Evolutionary conservation across 164 flowering plant genomes (phyloP).

Genomic region (Nymphaea colorata): DNA sequence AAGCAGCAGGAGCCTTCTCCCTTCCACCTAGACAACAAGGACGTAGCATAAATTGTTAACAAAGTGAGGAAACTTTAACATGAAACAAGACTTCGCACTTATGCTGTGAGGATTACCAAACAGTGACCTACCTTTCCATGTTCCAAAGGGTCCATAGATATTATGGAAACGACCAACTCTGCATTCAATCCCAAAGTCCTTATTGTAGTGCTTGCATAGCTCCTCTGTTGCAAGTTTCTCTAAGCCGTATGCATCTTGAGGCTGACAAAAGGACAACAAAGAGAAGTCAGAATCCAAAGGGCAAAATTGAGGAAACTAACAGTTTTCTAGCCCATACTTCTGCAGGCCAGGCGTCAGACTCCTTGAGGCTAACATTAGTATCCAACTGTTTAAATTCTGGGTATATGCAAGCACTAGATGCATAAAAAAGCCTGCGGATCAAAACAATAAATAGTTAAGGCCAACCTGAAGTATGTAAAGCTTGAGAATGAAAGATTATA

Average conservation of each 20-base stretch:
- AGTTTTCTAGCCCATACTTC: conserved; percentile 40
- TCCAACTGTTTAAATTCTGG: conserved; percentile 99
- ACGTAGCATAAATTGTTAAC: background rate
- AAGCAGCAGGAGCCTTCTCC: conserved; percentile 99
- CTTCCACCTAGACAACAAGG: conserved; percentile 51
- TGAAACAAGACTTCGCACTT: background rate
- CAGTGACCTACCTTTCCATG: conserved; percentile 77
- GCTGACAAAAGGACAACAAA: conserved; percentile 25
- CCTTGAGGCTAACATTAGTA: conserved; percentile 98
- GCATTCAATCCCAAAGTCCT: conserved; percentile 94
- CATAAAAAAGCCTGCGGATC: conserved; percentile 67
- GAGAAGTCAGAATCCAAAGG: too few species aligned
- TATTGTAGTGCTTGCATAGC: conserved; percentile 91
- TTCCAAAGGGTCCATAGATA: conserved; percentile 96
- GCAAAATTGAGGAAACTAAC: too few species aligned
- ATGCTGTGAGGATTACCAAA: background rate
- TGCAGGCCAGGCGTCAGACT: conserved; percentile 99
- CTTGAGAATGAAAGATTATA: background rate
- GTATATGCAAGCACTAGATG: conserved; percentile 97
- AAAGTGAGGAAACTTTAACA: background rate
- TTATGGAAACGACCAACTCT: conserved; percentile 96
- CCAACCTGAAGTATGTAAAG: too few species aligned
- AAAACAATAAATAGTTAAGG: too few species aligned
- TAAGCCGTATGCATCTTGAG: conserved; percentile 99
- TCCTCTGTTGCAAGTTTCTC: conserved; percentile 98